Base-by-base conservation (phyloP, 1,284 basidiomycete genomes). In the Apiotrichum laibachii region DNA sequence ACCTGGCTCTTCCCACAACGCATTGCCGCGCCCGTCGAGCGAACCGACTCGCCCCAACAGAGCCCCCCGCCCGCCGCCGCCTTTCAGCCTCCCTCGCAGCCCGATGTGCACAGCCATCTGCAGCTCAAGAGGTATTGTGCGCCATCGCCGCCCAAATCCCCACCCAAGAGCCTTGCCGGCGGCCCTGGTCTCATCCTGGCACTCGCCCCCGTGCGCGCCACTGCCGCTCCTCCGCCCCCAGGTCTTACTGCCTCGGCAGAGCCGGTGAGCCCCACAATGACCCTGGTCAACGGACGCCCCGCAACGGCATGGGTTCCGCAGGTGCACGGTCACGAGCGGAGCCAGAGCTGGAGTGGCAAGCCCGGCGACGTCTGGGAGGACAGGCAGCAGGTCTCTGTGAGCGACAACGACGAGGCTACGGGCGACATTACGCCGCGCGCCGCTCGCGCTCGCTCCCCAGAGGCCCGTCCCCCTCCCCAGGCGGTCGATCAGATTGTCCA, bases 91-190 rank as follows among this genome's bases (percentile, higher is more conserved):
- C 76, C 77, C n/a, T 60, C 64, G 2, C 61, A 64, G 9, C 76
- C 77, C 2, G 74, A 77, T 35, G 68, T 73, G 12, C 72, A 75
- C 57, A 62, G 66, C 7, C 72, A 77, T 50, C 68, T 79, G 7
- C 63, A 64, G 13, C 64, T 79, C 16, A 69, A 69, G 45, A 70
- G 68, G 53, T 78, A 75, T 51, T 78, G 76, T 55, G 76, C 77
- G 1, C 77, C 77, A 12, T 75, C 75, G 2, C 75, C 76, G 15
- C 76, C 75, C 1, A 63, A 64, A n/a, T 77, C 77, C 11, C 75
- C 77, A 8, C 66, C 72, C 7, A 71, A 69, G 59, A 42, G 45
- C 12, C 34, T 50, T 7, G 42, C 43, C 5, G 47, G n/a, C 13
- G 34, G 46, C n/a, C 26, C 52, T 21, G 52, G 47, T 18, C 21